A percentile compares a stretch with the other conserved stretches of the same genome.
Conservation (phyloP, 352 stramenopile genomes). For the Globisporangium canariense region DNA sequence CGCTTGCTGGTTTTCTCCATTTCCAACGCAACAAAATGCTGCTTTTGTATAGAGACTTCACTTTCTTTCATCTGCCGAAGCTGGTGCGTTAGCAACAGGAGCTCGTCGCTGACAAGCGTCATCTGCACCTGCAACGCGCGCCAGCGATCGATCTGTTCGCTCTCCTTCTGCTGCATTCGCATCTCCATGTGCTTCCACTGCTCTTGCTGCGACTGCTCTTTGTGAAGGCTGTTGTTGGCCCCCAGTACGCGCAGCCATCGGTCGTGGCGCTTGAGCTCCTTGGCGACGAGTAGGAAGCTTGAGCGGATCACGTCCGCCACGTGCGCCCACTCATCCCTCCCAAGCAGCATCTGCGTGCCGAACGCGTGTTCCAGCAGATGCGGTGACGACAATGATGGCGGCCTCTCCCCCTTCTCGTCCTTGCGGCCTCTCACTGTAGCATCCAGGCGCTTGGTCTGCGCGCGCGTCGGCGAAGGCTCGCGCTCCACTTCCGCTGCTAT, state of each 20-base stretch:
- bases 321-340: conserved; percentile 38
- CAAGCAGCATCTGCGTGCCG: conserved; percentile 28
- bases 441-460: not conserved
- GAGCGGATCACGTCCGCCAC: conserved; percentile 49
- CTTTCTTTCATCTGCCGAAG: not conserved
- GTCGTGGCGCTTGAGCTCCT: conserved; percentile 34
- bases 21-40: not conserved
- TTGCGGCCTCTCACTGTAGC: not conserved
- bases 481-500: conserved; percentile 4
- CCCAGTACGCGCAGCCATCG: conserved; percentile 14
- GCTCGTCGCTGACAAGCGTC: conserved; percentile 7
- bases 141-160: conserved; percentile 2
- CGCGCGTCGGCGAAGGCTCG: conserved; percentile 3
- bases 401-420: not conserved
- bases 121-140: conserved; percentile 8
- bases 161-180: not conserved
- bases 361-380: conserved; percentile 39
- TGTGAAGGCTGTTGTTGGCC: not conserved
- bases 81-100: conserved; percentile 1
- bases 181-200: not conserved
- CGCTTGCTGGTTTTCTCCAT: not conserved
- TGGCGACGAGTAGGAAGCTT: conserved; percentile 48
- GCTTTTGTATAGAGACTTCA: not conserved
- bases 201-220: not conserved
- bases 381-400: not conserved